Evolutionary conservation across 73 alveolate species (phyloP).

Genomic region (Tetrahymena elliotti): DNA sequence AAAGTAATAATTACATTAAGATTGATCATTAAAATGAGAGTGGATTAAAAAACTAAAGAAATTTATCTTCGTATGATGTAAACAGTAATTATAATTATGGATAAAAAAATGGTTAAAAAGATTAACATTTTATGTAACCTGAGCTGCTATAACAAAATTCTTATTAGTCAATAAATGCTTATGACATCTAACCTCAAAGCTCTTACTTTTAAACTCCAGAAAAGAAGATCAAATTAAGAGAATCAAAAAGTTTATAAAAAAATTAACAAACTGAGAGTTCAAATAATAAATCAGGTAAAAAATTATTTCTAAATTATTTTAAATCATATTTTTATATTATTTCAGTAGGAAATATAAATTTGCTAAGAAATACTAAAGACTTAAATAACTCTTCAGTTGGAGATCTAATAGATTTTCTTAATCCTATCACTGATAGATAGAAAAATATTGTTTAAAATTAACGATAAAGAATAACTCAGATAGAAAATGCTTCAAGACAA

Average conservation of each 20-base stretch:
- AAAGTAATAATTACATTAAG: not conserved
- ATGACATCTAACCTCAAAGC: not conserved
- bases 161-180: not conserved
- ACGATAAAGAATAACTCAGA: not conserved
- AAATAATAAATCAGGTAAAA: not conserved
- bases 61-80: not conserved
- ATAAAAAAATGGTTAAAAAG: not conserved
- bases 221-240: not conserved
- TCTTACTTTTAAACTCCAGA: not conserved
- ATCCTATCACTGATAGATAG: not conserved
- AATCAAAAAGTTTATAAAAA: not conserved
- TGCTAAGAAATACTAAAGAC: not conserved
- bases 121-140: not conserved
- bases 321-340: not conserved
- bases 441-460: not conserved
- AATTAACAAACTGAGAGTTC: not conserved
- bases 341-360: not conserved
- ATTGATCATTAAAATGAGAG: not conserved
- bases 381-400: not conserved
- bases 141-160: not conserved
- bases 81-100: not conserved
- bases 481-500: not conserved
- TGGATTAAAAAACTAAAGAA: not conserved
- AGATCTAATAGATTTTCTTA: not conserved
- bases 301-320: not conserved